A percentile compares a stretch with the other conserved stretches of the same genome.
phyloP scores from a whole-genome alignment of 1,284 basidiomycete species.

The Puccinia triticina region DNA sequence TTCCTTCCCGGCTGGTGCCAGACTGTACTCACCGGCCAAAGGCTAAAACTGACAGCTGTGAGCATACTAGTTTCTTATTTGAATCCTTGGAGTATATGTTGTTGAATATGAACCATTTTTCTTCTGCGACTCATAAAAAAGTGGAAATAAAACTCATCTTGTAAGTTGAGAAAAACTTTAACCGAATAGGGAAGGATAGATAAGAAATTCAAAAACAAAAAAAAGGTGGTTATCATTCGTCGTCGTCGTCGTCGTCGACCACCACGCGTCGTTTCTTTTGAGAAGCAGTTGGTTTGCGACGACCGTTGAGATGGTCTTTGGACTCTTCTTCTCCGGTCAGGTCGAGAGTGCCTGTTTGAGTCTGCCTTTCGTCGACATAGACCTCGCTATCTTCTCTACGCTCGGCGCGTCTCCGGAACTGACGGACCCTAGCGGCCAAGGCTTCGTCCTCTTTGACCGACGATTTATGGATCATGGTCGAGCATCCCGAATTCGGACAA shows the following conservation, averaged over 20 bases:
- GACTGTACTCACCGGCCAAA: no score
- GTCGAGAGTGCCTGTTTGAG: not conserved
- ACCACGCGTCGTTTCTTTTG: constrained; percentile 31
- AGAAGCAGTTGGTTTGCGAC: not conserved
- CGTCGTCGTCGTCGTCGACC: constrained; percentile 41
- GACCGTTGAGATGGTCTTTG: not conserved
- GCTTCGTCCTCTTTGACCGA: constrained; percentile 19
- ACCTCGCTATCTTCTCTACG: constrained; percentile 15
- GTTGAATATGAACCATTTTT: no score
- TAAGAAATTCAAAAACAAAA: no score
- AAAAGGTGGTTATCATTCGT: not conserved
- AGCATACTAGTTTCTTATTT: no score
- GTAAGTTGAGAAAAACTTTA: no score
- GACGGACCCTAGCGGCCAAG: constrained; percentile 28
- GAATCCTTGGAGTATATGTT: no score
- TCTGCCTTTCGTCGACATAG: not conserved
- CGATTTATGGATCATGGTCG: not conserved
- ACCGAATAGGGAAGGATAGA: no score
- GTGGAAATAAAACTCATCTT: no score
- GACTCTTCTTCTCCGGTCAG: not conserved
- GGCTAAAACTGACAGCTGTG: no score
- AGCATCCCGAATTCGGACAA: constrained; percentile 45
- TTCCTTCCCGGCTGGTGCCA: no score
- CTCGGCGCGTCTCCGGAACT: constrained; percentile 13
- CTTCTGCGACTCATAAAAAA: no score